Percentiles rank a stretch among this genome's conserved stretches.
Evolutionary conservation across 768 basidiomycete species (phyloP).

Genomic region (Pleurotus ostreatus): DNA sequence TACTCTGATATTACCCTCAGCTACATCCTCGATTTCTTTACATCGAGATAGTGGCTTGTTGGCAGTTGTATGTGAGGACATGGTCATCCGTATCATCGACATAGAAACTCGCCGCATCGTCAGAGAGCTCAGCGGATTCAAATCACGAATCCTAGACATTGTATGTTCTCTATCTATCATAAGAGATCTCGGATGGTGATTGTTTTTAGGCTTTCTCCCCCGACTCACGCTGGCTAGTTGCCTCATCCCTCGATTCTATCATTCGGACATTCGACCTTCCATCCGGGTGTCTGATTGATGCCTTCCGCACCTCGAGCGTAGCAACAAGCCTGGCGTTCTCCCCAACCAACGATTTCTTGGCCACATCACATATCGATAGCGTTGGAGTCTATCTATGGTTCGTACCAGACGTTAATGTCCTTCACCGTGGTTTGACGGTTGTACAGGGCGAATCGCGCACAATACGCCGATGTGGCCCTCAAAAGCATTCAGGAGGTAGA

Average conservation of each 20-base stretch:
- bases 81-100: conserved; percentile 81
- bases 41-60: conserved; percentile 85
- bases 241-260: conserved; percentile 83
- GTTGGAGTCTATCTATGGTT: conserved; percentile 95
- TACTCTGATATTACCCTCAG: conserved; percentile 62
- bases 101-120: conserved; percentile 87
- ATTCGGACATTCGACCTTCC: conserved; percentile 97
- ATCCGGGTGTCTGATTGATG: conserved; percentile 88
- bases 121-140: conserved; percentile 82
- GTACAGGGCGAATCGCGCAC: conserved; percentile 89
- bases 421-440: neutral
- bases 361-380: conserved; percentile 90
- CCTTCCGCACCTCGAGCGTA: conserved; percentile 81
- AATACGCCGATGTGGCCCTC: conserved; percentile 83
- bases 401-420: conserved; percentile 11
- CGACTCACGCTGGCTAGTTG: conserved; percentile 91
- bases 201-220: conserved; percentile 79
- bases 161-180: conserved; percentile 31
- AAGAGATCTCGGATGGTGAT: conserved; percentile 3
- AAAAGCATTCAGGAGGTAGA: conserved; percentile 77
- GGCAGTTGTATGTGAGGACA: conserved; percentile 82
- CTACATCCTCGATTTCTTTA: conserved; percentile 65
- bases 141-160: conserved; percentile 83
- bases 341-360: conserved; percentile 93
- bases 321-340: conserved; percentile 92